Evolutionary conservation across 305 asterid species (phyloP).

Genomic region (Solanum hybrid): DNA sequence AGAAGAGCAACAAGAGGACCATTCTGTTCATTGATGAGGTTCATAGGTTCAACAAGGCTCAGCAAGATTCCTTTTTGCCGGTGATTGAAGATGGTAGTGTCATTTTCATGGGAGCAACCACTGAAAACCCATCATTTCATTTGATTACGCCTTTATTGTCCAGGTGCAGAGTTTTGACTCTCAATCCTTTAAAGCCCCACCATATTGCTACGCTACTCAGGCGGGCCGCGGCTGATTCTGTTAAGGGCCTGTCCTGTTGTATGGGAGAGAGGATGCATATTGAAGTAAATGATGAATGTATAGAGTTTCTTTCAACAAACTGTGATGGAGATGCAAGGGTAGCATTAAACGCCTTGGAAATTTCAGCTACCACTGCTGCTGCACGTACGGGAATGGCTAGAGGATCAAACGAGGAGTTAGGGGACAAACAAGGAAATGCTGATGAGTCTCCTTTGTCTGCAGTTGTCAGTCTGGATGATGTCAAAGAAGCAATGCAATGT

Average conservation of each 20-base stretch:
- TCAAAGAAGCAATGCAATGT: conserved; percentile 60
- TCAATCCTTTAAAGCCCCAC: conserved; percentile 33
- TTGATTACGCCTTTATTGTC: conserved; percentile 69
- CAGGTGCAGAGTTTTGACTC: conserved; percentile 64
- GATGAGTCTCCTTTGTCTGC: neutral
- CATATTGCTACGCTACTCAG: conserved; percentile 31
- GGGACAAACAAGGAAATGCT: neutral
- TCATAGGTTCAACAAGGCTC: conserved; percentile 87
- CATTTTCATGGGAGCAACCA: conserved; percentile 83
- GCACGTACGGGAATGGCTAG: conserved; percentile 6
- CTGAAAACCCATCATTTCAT: conserved; percentile 89
- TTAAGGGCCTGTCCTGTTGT: conserved; percentile 28
- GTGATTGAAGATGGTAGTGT: conserved; percentile 81
- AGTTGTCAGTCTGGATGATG: conserved; percentile 23
- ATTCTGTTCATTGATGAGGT: conserved; percentile 81
- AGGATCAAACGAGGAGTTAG: neutral
- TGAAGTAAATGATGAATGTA: conserved; percentile 31
- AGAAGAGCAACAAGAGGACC: conserved; percentile 26
- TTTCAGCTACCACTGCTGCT: conserved; percentile 49
- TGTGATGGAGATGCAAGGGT: conserved; percentile 89
- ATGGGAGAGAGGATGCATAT: conserved; percentile 1
- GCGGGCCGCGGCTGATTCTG: conserved; percentile 33
- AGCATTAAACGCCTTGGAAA: conserved; percentile 62
- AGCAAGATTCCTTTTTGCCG: conserved; percentile 76
- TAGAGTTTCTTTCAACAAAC: conserved; percentile 40